These are phyloP conservation scores for Emmonsiellopsis sp. DNA, from an alignment of 2,329 filamentous ascomycete genomes.

Conservation along the genomic window DNA sequence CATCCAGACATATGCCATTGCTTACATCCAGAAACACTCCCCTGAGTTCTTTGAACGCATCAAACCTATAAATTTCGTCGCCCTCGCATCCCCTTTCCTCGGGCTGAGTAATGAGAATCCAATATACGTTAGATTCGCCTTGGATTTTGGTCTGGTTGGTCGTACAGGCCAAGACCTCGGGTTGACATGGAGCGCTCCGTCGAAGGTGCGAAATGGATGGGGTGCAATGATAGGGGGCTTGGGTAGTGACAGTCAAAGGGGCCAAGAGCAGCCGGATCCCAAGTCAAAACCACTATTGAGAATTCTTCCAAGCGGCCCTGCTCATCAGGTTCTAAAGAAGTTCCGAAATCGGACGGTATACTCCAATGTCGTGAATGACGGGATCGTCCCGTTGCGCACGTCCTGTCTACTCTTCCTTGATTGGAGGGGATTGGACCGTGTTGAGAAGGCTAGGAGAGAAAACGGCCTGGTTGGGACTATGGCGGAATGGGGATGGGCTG, in stretches of 20 bases:
- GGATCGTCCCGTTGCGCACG: conserved; percentile 87
- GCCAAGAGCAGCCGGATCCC: conserved; percentile 54
- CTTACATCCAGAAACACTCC: conserved; percentile 94
- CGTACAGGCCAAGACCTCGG: conserved; percentile 91
- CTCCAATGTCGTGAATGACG: conserved; percentile 95
- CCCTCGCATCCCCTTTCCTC: conserved; percentile 77
- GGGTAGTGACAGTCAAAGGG: conserved; percentile 50
- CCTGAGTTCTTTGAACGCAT: conserved; percentile 83
- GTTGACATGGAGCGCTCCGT: conserved; percentile 86
- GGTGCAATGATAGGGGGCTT: conserved; percentile 76
- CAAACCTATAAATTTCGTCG: conserved; percentile 81
- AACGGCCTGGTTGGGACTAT: conserved; percentile 88
- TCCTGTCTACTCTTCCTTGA: conserved; percentile 95
- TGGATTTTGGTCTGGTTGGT: conserved; percentile 95
- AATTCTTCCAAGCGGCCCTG: conserved; percentile 84
- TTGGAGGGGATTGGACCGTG: conserved; percentile 86
- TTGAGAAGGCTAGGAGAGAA: conserved; percentile 88
- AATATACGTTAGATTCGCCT: conserved; percentile 89
- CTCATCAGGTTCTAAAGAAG: conserved; percentile 74
- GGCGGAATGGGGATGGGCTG: conserved; percentile 89
- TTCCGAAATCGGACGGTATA: conserved; percentile 90
- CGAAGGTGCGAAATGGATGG: conserved; percentile 77
- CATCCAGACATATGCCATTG: conserved; percentile 87
- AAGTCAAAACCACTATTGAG: conserved; percentile 81
- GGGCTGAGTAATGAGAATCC: conserved; percentile 96